phyloP scores from a whole-genome alignment of 2,329 filamentous ascomycete species.

The Ophiostoma ips region DNA sequence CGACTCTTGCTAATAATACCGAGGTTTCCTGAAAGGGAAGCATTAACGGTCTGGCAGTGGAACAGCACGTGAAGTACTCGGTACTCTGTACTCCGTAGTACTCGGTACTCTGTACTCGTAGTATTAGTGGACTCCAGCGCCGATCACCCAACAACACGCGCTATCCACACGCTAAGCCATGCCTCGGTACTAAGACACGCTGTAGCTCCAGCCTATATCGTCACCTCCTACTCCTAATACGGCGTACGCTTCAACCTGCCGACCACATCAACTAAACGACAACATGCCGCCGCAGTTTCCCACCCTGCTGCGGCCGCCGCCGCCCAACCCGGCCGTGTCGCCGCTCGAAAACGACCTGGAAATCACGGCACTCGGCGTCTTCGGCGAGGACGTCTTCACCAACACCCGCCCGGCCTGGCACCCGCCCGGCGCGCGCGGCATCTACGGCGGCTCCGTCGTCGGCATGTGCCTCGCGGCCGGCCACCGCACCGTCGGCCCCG shows the following conservation, averaged over 20 bases:
- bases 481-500: constrained; percentile 66
- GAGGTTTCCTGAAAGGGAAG: too few relatives aligned
- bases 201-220: not conserved
- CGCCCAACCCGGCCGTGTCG: constrained; percentile 56
- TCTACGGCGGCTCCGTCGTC: constrained; percentile 88
- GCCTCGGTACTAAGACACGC: not conserved
- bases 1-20: too few relatives aligned
- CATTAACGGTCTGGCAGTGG: too few relatives aligned
- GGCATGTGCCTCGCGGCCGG: constrained; percentile 82
- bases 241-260: too few relatives aligned
- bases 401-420: constrained; percentile 89
- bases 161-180: not conserved
- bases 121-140: too few relatives aligned
- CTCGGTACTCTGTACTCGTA: too few relatives aligned
- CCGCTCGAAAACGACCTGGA: constrained; percentile 84
- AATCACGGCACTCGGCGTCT: constrained; percentile 61
- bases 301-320: constrained; percentile 64
- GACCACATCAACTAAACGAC: not conserved
- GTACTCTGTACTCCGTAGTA: too few relatives aligned
- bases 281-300: constrained; percentile 10
- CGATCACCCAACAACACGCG: not conserved
- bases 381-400: constrained; percentile 81
- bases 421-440: constrained; percentile 77
- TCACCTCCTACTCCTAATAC: too few relatives aligned
- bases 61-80: too few relatives aligned